Base-by-base conservation (phyloP, 345 rosid species). In the Sapria himalayana region DNA sequence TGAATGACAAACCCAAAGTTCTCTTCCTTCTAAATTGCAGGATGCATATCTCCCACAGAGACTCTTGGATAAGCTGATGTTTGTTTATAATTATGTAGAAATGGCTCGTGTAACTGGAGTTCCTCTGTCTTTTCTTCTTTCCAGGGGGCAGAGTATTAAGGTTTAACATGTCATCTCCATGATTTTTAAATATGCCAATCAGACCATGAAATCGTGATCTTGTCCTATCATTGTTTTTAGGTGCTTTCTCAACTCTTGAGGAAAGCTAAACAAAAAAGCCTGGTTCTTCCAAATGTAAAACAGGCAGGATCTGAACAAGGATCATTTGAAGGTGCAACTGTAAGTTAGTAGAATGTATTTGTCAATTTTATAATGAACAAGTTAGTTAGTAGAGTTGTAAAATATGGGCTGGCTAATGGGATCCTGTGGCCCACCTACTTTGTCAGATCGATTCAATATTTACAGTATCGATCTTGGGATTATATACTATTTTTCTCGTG, bases 81-180 rank as follows among this genome's bases (percentile, higher is more conserved):
- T 41, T 54, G 61, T 89, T 56, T 89, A 82, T 58, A 89, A 82
- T 45, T 81, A 89, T 67, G 85, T 89, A 25, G 98, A 89, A 67
- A 89, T 89, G 98, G 98, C 98, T 50, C 92, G 94, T 67, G 98
- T 82, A 50, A 82, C 94, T 23, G 98, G 98, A n/a, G 98, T 89
- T 15, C 98, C 98, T 10, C 54, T 89, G 29, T 82, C 93, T 38
- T 89, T 76, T 61, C 95, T 89, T 55, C 98, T 89, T 60, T 74
- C 98, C 19, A 79, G 93, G 65, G 98, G 98, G 35, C 95, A 89
- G 67, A 82, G 93, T 62, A 89, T 89, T 50, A 89, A 89, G 93
- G 96, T 73, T 35, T 22, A 16, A 18, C 36, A 32, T 37, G 25
- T 17, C 22, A 25, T 43, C 38, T 33, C 23, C 12, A 38, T 53